A percentile compares a stretch with the other conserved stretches of the same genome.
These are phyloP conservation scores for Litsea cubeba DNA, from an alignment of 164 flowering plant species.

Conservation along the genomic window DNA sequence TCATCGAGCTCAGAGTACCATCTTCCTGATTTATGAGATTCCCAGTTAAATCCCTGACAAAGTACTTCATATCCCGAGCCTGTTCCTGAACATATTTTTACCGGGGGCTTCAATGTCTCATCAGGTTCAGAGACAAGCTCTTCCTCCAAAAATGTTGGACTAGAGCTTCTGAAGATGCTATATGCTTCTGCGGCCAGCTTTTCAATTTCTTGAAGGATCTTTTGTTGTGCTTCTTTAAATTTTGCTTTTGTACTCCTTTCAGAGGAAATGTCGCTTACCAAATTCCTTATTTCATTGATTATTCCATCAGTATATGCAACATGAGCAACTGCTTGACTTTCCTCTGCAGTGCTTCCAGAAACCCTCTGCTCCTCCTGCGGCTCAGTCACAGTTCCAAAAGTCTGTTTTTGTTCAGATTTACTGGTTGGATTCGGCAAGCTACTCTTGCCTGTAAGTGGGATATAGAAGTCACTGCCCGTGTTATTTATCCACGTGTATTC, in stretches of 20 bases:
- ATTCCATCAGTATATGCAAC: slow-evolving; percentile 59
- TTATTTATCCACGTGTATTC: slow-evolving; percentile 69
- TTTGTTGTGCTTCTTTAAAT: slow-evolving; percentile 58
- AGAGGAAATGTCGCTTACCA: slow-evolving; percentile 72
- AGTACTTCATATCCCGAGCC: slow-evolving; percentile 91
- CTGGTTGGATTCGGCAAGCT: slow-evolving; percentile 14
- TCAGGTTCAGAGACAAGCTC: slow-evolving; percentile 31
- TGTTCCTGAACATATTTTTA: slow-evolving; percentile 59
- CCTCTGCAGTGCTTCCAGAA: slow-evolving; percentile 25
- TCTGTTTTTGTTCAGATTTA: slow-evolving; percentile 17
- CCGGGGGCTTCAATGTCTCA: slow-evolving; percentile 35
- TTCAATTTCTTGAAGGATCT: slow-evolving; percentile 89
- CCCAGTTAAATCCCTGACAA: slow-evolving; percentile 99
- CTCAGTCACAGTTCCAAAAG: not conserved
- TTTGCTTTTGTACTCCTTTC: slow-evolving; percentile 51
- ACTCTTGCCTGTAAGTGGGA: slow-evolving; percentile 52
- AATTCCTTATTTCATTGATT: slow-evolving; percentile 67
- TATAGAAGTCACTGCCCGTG: slow-evolving; percentile 67
- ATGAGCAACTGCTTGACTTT: slow-evolving; percentile 19
- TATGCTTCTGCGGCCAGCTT: slow-evolving; percentile 99
- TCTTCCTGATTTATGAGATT: slow-evolving; percentile 88
- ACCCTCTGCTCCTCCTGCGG: not conserved
- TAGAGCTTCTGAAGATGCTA: slow-evolving; percentile 73
- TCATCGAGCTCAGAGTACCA: slow-evolving; percentile 82
- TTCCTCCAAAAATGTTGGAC: slow-evolving; percentile 42